Percentiles rank a stretch among this genome's conserved stretches.
Conservation (phyloP, 805 yeast genomes). For the Huiozyma naganishii region DNA sequence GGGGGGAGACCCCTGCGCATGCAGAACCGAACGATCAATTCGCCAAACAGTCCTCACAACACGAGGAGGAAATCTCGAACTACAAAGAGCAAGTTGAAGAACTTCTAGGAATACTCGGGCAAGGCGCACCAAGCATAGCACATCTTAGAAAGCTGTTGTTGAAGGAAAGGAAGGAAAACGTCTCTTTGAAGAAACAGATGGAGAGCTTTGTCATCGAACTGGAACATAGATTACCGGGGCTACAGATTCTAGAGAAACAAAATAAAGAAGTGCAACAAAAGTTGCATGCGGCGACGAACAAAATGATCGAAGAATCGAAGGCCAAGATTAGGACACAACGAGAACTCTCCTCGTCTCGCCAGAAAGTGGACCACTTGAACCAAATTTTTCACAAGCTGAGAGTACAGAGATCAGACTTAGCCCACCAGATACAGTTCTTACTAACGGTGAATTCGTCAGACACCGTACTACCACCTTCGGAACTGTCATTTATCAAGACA, state of each 20-base stretch:
- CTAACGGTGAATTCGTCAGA: conserved; percentile 42
- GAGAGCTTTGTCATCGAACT: conserved; percentile 64
- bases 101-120: not conserved
- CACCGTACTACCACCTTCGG: conserved; percentile 44
- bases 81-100: conserved; percentile 15
- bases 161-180: conserved; percentile 62
- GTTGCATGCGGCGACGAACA: conserved; percentile 41
- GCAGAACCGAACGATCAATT: conserved; percentile 24
- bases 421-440: conserved; percentile 70
- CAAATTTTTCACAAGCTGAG: conserved; percentile 33
- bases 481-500: conserved; percentile 50
- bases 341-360: conserved; percentile 13
- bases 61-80: conserved; percentile 18
- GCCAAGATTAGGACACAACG: conserved; percentile 35
- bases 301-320: conserved; percentile 42
- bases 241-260: conserved; percentile 54
- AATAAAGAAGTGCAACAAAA: conserved; percentile 47
- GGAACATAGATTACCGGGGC: conserved; percentile 66
- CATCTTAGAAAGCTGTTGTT: conserved; percentile 53
- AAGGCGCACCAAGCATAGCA: conserved; percentile 1
- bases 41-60: conserved; percentile 21
- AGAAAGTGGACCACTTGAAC: conserved; percentile 26
- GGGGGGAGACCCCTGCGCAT: conserved; percentile 30
- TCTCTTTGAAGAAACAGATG: conserved; percentile 57
- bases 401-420: conserved; percentile 58